Conservation (phyloP, 768 basidiomycete genomes). For the Lactifluus piperatus region DNA sequence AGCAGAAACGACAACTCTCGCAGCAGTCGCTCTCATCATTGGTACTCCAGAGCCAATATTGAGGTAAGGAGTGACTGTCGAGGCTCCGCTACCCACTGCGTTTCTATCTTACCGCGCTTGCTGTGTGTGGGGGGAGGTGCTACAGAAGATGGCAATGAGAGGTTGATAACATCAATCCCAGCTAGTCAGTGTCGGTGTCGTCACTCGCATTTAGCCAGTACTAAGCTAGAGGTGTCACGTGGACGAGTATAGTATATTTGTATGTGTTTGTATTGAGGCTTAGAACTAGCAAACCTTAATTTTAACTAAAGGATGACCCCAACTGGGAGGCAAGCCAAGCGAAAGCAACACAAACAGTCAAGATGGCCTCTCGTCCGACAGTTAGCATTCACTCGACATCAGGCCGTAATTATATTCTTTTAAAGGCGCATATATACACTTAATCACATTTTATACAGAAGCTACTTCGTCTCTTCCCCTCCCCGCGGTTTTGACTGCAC, state of each 20-base stretch:
- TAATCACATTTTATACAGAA: conserved; percentile 37
- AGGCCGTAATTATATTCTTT: conserved; percentile 47
- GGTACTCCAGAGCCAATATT: too few species aligned
- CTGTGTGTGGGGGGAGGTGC: too few species aligned
- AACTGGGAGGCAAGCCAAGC: too few species aligned
- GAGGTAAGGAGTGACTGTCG: too few species aligned
- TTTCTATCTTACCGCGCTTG: too few species aligned
- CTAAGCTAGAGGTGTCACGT: not conserved
- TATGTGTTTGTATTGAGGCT: conserved; percentile 12
- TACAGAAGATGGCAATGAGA: too few species aligned
- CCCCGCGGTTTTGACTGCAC: conserved; percentile 94
- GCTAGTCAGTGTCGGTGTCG: too few species aligned
- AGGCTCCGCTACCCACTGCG: too few species aligned
- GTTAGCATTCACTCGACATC: conserved; percentile 72
- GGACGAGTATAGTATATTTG: not conserved
- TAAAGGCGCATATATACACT: not conserved
- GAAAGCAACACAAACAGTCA: not conserved
- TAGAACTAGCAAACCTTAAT: conserved; percentile 21
- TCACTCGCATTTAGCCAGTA: too few species aligned
- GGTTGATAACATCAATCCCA: too few species aligned
- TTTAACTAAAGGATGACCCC: not conserved
- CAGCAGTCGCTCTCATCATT: too few species aligned
- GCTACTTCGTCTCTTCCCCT: conserved; percentile 83
- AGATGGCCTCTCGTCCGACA: conserved; percentile 90
- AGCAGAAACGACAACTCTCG: too few species aligned